A percentile compares a stretch with the other conserved stretches of the same genome.
Evolutionary conservation across 495 filamentous ascomycete species (phyloP).

Genomic region (Daldinia childiae): DNA sequence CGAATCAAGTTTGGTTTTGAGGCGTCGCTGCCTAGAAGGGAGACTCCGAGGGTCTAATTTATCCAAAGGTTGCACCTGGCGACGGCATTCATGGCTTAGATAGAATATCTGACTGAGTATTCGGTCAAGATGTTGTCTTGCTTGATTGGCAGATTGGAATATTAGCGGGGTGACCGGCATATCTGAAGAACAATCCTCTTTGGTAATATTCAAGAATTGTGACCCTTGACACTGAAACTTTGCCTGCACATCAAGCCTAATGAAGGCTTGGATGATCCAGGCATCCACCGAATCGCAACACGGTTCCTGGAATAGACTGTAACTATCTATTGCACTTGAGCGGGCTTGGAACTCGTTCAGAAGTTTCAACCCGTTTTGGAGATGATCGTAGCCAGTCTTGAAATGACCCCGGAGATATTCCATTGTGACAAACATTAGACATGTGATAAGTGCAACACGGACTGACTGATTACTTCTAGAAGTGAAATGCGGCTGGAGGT

Average conservation of each 20-base stretch:
- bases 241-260: constrained; percentile 50
- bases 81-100: constrained; percentile 38
- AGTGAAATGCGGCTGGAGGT: constrained; percentile 49
- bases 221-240: constrained; percentile 43
- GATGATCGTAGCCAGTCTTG: constrained; percentile 54
- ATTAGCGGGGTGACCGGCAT: constrained; percentile 13
- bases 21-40: constrained; percentile 14
- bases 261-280: constrained; percentile 52
- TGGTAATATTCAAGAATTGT: constrained; percentile 21
- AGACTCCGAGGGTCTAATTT: not conserved
- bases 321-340: constrained; percentile 11
- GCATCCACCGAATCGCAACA: constrained; percentile 46
- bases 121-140: constrained; percentile 46
- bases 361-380: constrained; percentile 55
- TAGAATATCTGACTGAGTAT: constrained; percentile 45
- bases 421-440: constrained; percentile 65
- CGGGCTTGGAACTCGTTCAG: constrained; percentile 39
- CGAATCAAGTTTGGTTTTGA: constrained; percentile 31
- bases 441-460: constrained; percentile 62
- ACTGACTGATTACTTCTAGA: constrained; percentile 37
- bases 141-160: constrained; percentile 45
- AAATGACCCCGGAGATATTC: constrained; percentile 64
- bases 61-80: not conserved
- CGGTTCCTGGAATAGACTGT: constrained; percentile 27
- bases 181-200: constrained; percentile 1